Percentiles rank a stretch among this genome's conserved stretches.
Conservation (phyloP, 768 basidiomycete genomes). For the Boletellus ananiceps region DNA sequence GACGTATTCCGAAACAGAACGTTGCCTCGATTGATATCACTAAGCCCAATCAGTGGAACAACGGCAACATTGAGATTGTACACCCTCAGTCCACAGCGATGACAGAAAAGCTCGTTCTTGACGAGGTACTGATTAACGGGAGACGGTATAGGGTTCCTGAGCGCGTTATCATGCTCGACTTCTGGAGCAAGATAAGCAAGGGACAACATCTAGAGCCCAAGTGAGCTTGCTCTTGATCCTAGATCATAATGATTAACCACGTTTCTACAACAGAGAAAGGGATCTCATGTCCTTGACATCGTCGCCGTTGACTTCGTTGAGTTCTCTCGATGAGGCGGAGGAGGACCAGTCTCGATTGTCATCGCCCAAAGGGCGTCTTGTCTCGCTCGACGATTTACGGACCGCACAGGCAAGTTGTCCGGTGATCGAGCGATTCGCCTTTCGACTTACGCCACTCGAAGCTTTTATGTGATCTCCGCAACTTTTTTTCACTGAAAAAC, state of each 20-base stretch:
- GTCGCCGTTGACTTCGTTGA: conserved; percentile 70
- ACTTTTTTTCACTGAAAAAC: conserved; percentile 14
- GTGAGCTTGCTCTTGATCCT: conserved; percentile 32
- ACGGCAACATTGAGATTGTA: conserved; percentile 87
- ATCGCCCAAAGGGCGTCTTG: conserved; percentile 21
- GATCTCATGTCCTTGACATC: conserved; percentile 50
- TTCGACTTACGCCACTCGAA: conserved; percentile 18
- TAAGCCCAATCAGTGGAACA: conserved; percentile 73
- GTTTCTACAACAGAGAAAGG: conserved; percentile 12
- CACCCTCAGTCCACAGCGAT: conserved; percentile 54
- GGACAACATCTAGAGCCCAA: conserved; percentile 37
- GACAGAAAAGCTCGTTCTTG: conserved; percentile 52
- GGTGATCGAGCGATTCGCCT: conserved; percentile 1
- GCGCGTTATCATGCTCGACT: conserved; percentile 85
- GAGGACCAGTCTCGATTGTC: conserved; percentile 23
- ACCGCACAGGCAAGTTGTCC: conserved; percentile 51
- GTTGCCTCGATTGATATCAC: conserved; percentile 67
- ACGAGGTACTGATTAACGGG: conserved; percentile 84
- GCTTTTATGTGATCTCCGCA: conserved; percentile 39
- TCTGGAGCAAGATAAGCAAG: conserved; percentile 79
- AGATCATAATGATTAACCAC: neutral
- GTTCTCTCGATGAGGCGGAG: conserved; percentile 63
- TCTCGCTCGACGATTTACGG: conserved; percentile 47
- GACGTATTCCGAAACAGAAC: conserved; percentile 71
- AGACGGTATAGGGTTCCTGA: conserved; percentile 93